These are phyloP conservation scores for Acorus gramineus DNA, from an alignment of 106 monocot genomes.

Conservation along the genomic window DNA sequence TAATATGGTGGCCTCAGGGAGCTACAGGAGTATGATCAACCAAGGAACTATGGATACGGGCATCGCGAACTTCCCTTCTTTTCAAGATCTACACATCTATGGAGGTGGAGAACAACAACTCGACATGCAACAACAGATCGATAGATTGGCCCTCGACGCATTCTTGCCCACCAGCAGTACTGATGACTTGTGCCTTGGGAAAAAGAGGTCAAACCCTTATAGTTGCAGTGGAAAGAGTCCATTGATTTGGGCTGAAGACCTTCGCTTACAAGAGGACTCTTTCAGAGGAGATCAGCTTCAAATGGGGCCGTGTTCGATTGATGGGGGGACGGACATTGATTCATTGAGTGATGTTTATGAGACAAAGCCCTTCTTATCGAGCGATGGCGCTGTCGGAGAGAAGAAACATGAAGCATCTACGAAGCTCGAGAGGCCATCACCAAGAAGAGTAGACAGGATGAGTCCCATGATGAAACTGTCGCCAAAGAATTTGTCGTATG, in stretches of 20 bases:
- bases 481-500: slow-evolving; percentile 32
- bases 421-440: slow-evolving; percentile 21
- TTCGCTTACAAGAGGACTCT: slow-evolving; percentile 17
- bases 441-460: slow-evolving; percentile 11
- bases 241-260: slow-evolving; percentile 51
- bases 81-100: too few relatives aligned
- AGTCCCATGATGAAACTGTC: slow-evolving; percentile 14
- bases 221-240: slow-evolving; percentile 34
- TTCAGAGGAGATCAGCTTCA: slow-evolving; percentile 27
- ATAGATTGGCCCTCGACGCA: too few relatives aligned
- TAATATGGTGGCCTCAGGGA: too few relatives aligned
- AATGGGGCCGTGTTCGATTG: slow-evolving; percentile 23
- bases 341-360: slow-evolving; percentile 17
- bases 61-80: too few relatives aligned
- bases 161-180: too few relatives aligned
- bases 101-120: too few relatives aligned
- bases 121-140: too few relatives aligned
- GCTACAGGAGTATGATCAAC: too few relatives aligned
- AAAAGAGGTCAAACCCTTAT: slow-evolving; percentile 28
- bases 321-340: slow-evolving; percentile 22
- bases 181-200: slow-evolving; percentile 24
- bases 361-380: slow-evolving; percentile 11
- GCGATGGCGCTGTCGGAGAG: slow-evolving; percentile 6
- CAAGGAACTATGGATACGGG: too few relatives aligned
- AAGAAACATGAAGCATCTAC: slow-evolving; percentile 8